Evolutionary conservation across 2,329 filamentous ascomycete genomes (phyloP), one percentile per base, ranked within the genome.

Genomic region (Uncinocarpus reesii): DNA sequence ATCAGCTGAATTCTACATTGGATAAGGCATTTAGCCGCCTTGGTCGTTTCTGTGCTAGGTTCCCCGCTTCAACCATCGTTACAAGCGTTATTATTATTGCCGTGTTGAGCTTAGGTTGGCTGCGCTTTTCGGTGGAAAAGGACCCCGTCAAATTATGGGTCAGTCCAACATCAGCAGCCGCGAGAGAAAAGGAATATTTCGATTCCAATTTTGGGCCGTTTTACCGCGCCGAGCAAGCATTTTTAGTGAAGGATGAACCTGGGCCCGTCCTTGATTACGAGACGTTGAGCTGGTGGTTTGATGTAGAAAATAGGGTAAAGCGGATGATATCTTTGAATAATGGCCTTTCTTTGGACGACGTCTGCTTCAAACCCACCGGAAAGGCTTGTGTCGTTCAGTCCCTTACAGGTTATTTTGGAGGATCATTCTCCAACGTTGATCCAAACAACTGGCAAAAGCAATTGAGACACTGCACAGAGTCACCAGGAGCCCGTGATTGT

Each of bases 71-170:
- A 52, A 95, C 89, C 1, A 95, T 96, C 54, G 68, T 74, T 2
- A 71, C 75, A 6, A 90, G 85, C 53, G 63, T 95, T n/a, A 47
- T 92, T 1, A 60, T 92, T 2, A 84, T 95, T 8, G 77, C 74
- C 1, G 63, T 95, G 3, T 72, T 98, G 53, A 95, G 89, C 61
- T 68, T 90, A 29, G 92, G 92, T 1, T 94, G 87, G 86, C 70
- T 92, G 50, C 79, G 79, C 37, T 98, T 98, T 60, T 76, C 85
- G n/a, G 75, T 98, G 29, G 92, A 96, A 65, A 85, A 75, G 18
- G 84, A 96, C 53, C 92, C 92, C 4, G 92, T 93, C 8, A 81
- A 85, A 41, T 72, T 98, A 7, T 98, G 92, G 92, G 92, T 98
- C n/a, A 89, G 90, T 58, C 92, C 92, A 6, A 84, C 84, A 7